Conservation (phyloP, 768 basidiomycete species). For the Termitomyces titanicus region DNA sequence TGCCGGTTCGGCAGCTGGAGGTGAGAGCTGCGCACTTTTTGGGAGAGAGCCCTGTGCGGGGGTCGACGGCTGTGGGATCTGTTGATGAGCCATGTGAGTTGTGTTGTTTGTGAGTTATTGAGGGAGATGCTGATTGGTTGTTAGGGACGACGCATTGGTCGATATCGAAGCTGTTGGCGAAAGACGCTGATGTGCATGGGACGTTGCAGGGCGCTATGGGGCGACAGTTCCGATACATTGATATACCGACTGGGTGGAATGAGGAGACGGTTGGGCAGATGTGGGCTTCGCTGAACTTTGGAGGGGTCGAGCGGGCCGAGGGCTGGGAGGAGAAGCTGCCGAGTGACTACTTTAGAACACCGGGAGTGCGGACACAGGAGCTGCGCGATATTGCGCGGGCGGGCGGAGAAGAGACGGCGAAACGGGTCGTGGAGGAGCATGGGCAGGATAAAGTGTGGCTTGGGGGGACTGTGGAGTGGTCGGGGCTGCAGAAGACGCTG, state of each 20-base stretch:
- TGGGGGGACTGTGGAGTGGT: constrained; percentile 18
- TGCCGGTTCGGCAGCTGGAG: constrained; percentile 61
- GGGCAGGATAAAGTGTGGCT: constrained; percentile 46
- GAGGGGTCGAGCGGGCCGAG: constrained; percentile 19
- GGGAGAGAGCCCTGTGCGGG: constrained; percentile 31
- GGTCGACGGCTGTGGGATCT: constrained; percentile 29
- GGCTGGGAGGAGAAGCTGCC: constrained; percentile 26
- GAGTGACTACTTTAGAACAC: constrained; percentile 28
- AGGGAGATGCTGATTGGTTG: neutral
- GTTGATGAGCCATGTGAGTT: constrained; percentile 27
- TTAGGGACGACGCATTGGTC: constrained; percentile 65
- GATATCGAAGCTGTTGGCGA: constrained; percentile 36
- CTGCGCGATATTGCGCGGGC: constrained; percentile 45
- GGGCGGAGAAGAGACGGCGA: constrained; percentile 39
- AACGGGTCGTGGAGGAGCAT: constrained; percentile 29
- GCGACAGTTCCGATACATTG: constrained; percentile 44
- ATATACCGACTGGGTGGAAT: constrained; percentile 47
- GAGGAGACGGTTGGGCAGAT: constrained; percentile 37
- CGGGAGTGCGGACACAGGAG: constrained; percentile 29
- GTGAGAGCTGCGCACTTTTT: constrained; percentile 44
- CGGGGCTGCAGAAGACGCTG: neutral
- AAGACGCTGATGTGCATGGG: constrained; percentile 30
- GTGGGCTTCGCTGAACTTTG: constrained; percentile 45
- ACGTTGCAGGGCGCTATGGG: constrained; percentile 29
- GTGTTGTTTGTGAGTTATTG: neutral